Percentiles rank a stretch among this genome's conserved stretches.
Conservation (phyloP, 2,329 filamentous ascomycete genomes). For the Kalaharituber pfeilii region DNA sequence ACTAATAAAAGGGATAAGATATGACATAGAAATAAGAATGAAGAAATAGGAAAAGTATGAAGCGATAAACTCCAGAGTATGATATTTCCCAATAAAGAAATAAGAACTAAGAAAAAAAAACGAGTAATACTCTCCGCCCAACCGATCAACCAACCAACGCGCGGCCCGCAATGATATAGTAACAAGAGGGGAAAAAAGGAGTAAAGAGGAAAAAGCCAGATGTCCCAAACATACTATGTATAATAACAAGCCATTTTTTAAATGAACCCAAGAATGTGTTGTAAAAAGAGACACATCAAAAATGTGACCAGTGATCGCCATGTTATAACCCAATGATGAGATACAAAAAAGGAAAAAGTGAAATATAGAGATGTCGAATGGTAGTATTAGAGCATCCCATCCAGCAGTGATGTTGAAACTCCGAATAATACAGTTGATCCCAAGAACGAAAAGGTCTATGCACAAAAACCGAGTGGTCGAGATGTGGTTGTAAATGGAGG, state of each 20-base stretch:
- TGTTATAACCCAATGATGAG: neutral
- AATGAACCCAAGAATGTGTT: neutral
- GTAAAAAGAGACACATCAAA: neutral
- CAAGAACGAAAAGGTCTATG: neutral
- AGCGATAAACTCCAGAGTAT: conserved; percentile 3
- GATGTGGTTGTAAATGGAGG: neutral
- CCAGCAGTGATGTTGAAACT: conserved; percentile 2
- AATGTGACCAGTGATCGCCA: neutral
- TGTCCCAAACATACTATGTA: conserved; percentile 1
- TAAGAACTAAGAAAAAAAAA: no score
- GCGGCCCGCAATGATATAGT: conserved; percentile 1
- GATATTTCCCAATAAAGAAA: conserved; percentile 1
- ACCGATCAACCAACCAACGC: conserved; percentile 1
- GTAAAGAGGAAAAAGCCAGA: no score
- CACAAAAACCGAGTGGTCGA: neutral
- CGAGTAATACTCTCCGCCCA: neutral
- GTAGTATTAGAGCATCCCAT: neutral
- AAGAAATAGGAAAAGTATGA: neutral
- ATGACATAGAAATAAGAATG: neutral
- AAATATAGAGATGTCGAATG: neutral
- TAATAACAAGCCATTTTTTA: neutral
- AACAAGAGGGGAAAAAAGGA: neutral
- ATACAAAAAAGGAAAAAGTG: neutral
- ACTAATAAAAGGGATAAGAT: no score
- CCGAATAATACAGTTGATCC: conserved; percentile 1